Evolutionary conservation across 495 filamentous ascomycete species (phyloP).

Genomic region (Geoglossum glabrum): DNA sequence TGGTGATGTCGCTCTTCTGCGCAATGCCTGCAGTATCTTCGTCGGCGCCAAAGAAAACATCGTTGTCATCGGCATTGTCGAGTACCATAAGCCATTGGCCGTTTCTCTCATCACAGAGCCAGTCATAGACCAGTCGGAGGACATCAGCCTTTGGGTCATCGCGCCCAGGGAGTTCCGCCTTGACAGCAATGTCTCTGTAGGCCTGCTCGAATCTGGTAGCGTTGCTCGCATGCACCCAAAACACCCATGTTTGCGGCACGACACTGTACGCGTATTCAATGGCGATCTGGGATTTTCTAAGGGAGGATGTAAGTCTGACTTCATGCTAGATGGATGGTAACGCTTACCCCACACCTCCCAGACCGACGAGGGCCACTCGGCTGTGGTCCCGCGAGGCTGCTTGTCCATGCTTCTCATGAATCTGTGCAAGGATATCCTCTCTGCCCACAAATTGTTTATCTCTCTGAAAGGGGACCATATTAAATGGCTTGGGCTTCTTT

Average conservation of each 20-base stretch:
- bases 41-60: not conserved
- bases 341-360: constrained; percentile 31
- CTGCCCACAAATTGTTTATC: constrained; percentile 26
- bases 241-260: constrained; percentile 19
- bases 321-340: not conserved
- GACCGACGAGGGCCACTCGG: constrained; percentile 8
- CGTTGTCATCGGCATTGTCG: constrained; percentile 7
- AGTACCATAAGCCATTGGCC: constrained; percentile 4
- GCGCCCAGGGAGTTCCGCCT: not conserved
- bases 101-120: not conserved
- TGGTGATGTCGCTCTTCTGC: not conserved
- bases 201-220: constrained; percentile 21
- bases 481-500: no score
- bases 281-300: no score
- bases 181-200: constrained; percentile 24
- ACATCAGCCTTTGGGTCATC: constrained; percentile 12
- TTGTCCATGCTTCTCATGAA: constrained; percentile 12
- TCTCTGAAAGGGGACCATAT: constrained; percentile 14
- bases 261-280: constrained; percentile 15
- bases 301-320: no score
- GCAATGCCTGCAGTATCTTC: no score
- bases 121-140: constrained; percentile 1
- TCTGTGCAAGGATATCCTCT: constrained; percentile 15
- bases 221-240: constrained; percentile 26
- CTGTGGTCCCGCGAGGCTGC: not conserved